Base-by-base conservation (phyloP, 306 rosid species). In the Quillaja saponaria region DNA sequence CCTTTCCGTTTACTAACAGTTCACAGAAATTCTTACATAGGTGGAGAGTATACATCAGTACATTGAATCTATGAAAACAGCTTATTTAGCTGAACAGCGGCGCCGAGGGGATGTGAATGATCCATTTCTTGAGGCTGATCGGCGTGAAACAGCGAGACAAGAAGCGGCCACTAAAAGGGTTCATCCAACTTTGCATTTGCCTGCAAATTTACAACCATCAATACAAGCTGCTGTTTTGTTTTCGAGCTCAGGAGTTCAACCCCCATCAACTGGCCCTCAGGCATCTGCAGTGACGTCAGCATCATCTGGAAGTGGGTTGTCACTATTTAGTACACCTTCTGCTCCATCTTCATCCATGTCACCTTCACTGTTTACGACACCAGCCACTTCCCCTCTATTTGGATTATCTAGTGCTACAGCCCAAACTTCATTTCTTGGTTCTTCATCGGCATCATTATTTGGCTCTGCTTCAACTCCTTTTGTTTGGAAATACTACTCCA, bases 91-190 rank as follows among this genome's bases (percentile, higher is more conserved):
- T 61, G 88, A 90, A 72, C 97, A 83, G 74, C 96, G 97, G 51
- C 85, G 80, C 16, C 72, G 61, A 37, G 99, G 99, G 46, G 90
- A 94, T 63, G 87, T 55, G 47, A 94, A 78, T 72, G 91, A 94
- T 78, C 99, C 99, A 12, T 94, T 94, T 73, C 76, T 94, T 37
- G 97, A 87, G 84, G 99, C 99, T 61, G 96, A 94, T 77, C 82
- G 99, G 52, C 84, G 99, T 63, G 97, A 94, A 81, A 94, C 86
- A 64, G 99, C 97, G 34, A 82, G 97, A 74, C 90, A 80, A 71
- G 97, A 89, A 76, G 96, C 97, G 34, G 96, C 97, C 66, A 84
- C 96, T 19, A 94, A 87, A 82, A 76, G 96, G 77, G 90, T 72
- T 42, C 99, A 94, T 73, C 99, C 97, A 12, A 89, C 96, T 48